Conservation (phyloP, 192 early-diverging fungal genomes). For the Gonapodya prolifera region DNA sequence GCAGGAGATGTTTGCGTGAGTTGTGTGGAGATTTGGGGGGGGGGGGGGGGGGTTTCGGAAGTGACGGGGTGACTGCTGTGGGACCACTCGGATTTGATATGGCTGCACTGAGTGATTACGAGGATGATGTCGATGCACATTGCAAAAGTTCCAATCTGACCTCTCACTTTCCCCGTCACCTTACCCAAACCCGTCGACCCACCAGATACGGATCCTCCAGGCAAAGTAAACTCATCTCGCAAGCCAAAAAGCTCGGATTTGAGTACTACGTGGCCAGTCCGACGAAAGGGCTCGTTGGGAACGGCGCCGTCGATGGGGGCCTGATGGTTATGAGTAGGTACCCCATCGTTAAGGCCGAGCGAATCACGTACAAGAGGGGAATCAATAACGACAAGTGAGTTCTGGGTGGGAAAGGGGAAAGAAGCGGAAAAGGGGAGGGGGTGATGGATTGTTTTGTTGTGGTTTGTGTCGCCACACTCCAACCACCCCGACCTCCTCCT, state of each 20-base stretch:
- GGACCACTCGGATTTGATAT: no score
- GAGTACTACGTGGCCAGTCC: constrained; percentile 47
- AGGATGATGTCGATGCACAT: no score
- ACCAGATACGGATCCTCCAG: constrained; percentile 43
- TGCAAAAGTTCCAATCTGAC: no score
- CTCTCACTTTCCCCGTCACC: no score
- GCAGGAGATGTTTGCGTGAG: constrained; percentile 63
- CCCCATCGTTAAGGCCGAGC: constrained; percentile 45
- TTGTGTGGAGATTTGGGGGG: background rate
- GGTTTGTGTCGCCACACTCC: background rate
- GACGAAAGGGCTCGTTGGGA: constrained; percentile 39
- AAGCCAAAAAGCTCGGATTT: constrained; percentile 54
- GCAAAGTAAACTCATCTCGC: constrained; percentile 34
- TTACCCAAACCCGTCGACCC: no score
- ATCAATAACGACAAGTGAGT: constrained; percentile 57
- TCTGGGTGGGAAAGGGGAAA: background rate
- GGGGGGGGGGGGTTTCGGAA: background rate
- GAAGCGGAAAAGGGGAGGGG: background rate
- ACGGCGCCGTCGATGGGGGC: constrained; percentile 59
- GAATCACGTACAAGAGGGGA: constrained; percentile 50
- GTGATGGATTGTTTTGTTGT: background rate
- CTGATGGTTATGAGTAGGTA: constrained; percentile 60
- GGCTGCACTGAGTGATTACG: no score
- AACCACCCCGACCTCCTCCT: background rate
- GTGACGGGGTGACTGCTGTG: background rate